phyloP scores from a whole-genome alignment of 345 rosid genomes.

The Clausena lansium region DNA sequence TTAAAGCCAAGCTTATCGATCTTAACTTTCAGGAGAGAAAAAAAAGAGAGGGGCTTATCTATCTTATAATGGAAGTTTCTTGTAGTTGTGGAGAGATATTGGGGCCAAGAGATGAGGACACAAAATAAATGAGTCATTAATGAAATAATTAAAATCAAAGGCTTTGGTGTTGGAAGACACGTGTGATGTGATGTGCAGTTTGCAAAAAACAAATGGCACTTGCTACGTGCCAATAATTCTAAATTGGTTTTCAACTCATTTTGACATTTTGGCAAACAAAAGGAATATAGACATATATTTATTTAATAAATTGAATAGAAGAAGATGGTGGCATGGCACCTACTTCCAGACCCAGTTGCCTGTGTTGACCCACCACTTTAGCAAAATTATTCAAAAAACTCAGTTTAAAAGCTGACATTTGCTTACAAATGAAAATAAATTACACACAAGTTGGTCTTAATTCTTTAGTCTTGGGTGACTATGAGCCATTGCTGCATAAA shows the following conservation, averaged over 20 bases:
- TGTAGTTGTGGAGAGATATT: not conserved
- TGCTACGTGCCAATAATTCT: not conserved
- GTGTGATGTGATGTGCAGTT: not conserved
- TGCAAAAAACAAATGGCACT: not conserved
- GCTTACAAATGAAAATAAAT: not conserved
- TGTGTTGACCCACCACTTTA: constrained; percentile 25
- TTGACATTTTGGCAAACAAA: no score
- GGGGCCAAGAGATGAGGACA: not conserved
- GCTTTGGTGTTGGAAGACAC: not conserved
- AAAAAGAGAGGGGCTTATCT: not conserved
- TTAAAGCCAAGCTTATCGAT: no score
- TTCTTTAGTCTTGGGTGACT: not conserved
- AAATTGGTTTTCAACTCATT: not conserved
- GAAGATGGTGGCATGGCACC: not conserved
- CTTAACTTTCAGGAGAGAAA: no score
- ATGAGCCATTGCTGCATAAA: not conserved
- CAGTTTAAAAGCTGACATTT: not conserved
- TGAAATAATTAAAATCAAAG: not conserved
- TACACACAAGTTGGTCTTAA: not conserved
- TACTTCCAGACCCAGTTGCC: not conserved
- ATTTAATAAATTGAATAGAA: no score
- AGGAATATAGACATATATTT: not conserved
- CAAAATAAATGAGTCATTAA: not conserved
- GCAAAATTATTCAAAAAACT: not conserved
- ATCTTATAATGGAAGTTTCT: not conserved